Conservation (phyloP, 805 yeast species). For the Candida ascalaphidarum region DNA sequence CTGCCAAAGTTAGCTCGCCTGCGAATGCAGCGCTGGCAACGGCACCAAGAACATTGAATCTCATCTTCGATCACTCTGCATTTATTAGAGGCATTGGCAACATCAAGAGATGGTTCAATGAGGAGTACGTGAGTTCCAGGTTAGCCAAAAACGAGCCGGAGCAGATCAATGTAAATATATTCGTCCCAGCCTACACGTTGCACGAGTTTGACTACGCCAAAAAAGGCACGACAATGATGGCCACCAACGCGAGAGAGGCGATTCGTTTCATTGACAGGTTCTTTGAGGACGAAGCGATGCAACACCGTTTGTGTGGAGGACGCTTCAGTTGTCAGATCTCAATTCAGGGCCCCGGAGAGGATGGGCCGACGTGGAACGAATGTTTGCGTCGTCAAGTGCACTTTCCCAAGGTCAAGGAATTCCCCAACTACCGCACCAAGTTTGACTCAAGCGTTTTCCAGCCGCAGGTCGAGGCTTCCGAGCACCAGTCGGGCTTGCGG, state of each 20-base stretch:
- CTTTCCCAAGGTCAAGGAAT: constrained; percentile 41
- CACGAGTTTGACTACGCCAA: constrained; percentile 14
- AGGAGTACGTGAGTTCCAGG: constrained; percentile 22
- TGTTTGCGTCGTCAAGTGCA: constrained; percentile 38
- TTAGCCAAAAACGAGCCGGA: constrained; percentile 6
- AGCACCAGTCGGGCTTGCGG: not conserved
- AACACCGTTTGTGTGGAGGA: constrained; percentile 3
- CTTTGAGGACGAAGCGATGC: constrained; percentile 13
- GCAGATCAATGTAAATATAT: constrained; percentile 23
- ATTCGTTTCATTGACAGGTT: constrained; percentile 49
- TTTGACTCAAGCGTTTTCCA: constrained; percentile 17
- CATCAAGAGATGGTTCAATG: constrained; percentile 52
- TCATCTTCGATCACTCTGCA: constrained; percentile 62
- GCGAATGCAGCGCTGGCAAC: no score
- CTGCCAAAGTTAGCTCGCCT: no score
- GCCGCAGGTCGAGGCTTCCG: no score
- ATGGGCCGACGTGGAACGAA: constrained; percentile 43
- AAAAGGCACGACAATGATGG: constrained; percentile 44
- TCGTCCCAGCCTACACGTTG: constrained; percentile 41
- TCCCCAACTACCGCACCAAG: constrained; percentile 35
- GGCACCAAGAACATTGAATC: no score
- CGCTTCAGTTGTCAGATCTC: constrained; percentile 12
- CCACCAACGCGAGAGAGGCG: constrained; percentile 60
- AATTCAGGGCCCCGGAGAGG: constrained; percentile 33
- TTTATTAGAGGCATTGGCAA: constrained; percentile 63